A percentile compares a stretch with the other conserved stretches of the same genome.
Conservation (phyloP, 305 asterid genomes). For the Solanum hybrid region DNA sequence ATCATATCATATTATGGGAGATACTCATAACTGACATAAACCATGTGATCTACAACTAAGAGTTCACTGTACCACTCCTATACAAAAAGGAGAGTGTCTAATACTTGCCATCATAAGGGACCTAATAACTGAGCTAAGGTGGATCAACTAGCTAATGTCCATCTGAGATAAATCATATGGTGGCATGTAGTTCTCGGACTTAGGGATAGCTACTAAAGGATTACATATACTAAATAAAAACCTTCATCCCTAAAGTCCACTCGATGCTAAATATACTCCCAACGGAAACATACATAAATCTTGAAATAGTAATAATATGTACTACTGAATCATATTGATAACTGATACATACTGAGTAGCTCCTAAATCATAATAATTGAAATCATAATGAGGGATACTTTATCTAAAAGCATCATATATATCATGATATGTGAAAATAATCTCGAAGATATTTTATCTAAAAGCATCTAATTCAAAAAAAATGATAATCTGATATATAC, state of each 20-base stretch:
- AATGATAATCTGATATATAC: no score
- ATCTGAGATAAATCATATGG: neutral
- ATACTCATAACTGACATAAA: neutral
- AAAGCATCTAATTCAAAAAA: neutral
- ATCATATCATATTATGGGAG: neutral
- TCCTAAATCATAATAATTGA: no score
- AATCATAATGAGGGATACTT: neutral
- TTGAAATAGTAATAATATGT: neutral
- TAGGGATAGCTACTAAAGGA: neutral
- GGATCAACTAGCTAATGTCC: neutral
- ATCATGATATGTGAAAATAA: neutral
- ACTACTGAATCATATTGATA: neutral
- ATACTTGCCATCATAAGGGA: neutral
- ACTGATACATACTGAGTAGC: neutral
- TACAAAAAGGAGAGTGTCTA: neutral
- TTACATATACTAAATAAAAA: neutral
- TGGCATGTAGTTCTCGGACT: neutral
- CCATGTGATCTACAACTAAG: neutral
- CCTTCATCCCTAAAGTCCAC: neutral
- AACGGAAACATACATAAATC: neutral
- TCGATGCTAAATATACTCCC: neutral
- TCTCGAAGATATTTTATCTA: neutral
- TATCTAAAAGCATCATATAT: neutral
- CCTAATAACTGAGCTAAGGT: neutral
- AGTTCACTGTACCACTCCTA: neutral